Base-by-base conservation (phyloP, 2,329 filamentous ascomycete genomes). In the Fusarium clavum region DNA sequence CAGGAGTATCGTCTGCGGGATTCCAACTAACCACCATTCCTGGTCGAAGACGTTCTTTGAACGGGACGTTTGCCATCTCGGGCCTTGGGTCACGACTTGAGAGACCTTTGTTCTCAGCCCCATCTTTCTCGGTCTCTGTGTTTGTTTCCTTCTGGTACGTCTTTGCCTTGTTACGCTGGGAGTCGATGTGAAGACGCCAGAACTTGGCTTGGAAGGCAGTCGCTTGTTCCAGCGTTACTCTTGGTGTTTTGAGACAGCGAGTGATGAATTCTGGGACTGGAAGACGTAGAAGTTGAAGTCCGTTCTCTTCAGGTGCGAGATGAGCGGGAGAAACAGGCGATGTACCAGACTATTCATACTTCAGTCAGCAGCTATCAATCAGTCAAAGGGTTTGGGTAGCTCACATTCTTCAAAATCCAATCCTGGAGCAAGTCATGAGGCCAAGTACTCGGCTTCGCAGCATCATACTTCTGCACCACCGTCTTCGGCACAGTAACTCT, bases 171-270 rank as follows among this genome's bases (percentile, higher is more conserved):
- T 14, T 61, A 6, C 66, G 71, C 29, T 77, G 75, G 2, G 81
- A 81, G 59, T 84, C 82, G 12, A 83, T 71, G 47, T 84, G 82
- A 41, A 82, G 60, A 20, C 76, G 74, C 83, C 82, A 84, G 1
- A 84, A 72, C 61, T 84, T 84, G 24, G 75, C 64, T 16, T 80
- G 78, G 53, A 85, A 82, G 6, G 81, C 80, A 5, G 73, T 76
- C 13, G 83, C 82, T 53, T 84, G 81, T 48, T 84, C 78, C 1
- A 59, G 38, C 0, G 71, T 78, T 6, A 83, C 78, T 1, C 74
- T 77, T 0, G 73, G 70, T 7, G 79, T 81, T 61, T 81, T 78
- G 48, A 81, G 74, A 60, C 82, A 84, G 2, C 82, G 81, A 13
- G 72, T 70, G 30, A 81, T 75, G 38, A 85, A 83, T 41, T 83